Percentiles rank a stretch among this genome's conserved stretches.
phyloP scores from a whole-genome alignment of 1,139 yeast species.

The Candida pseudoviswanathii region DNA sequence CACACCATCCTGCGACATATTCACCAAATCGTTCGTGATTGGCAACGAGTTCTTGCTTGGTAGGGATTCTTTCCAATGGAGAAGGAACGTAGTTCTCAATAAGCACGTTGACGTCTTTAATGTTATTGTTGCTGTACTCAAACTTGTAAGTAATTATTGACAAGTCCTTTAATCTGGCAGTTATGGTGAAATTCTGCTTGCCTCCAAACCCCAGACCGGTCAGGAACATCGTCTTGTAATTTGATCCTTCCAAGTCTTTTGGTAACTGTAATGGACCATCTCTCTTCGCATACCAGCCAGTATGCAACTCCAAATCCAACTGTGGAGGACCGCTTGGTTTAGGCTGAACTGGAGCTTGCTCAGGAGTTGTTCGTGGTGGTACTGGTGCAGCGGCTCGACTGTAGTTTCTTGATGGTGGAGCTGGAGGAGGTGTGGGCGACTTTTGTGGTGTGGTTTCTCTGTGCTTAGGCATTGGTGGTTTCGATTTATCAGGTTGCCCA shows the following conservation, averaged over 20 bases:
- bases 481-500: slow-evolving; percentile 20
- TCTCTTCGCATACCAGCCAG: slow-evolving; percentile 49
- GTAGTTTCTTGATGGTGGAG: slow-evolving; percentile 16
- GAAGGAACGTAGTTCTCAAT: slow-evolving; percentile 49
- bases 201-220: slow-evolving; percentile 15
- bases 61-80: slow-evolving; percentile 45
- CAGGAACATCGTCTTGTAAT: slow-evolving; percentile 35
- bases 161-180: slow-evolving; percentile 53
- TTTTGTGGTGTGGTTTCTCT: slow-evolving; percentile 4
- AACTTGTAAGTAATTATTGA: slow-evolving; percentile 48
- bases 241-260: slow-evolving; percentile 34
- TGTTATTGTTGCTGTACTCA: slow-evolving; percentile 43
- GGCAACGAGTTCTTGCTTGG: slow-evolving; percentile 38
- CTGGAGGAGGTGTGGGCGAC: slow-evolving; percentile 16
- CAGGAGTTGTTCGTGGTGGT: slow-evolving; percentile 38
- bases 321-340: slow-evolving; percentile 29
- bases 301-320: slow-evolving; percentile 41
- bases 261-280: slow-evolving; percentile 34
- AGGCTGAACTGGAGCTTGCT: slow-evolving; percentile 18
- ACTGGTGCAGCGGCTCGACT: slow-evolving; percentile 36
- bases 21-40: slow-evolving; percentile 50
- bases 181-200: slow-evolving; percentile 24
- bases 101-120: slow-evolving; percentile 22
- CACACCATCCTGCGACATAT: slow-evolving; percentile 66
- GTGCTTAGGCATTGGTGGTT: slow-evolving; percentile 13